Percentiles rank a stretch among this genome's conserved stretches.
Conservation (phyloP, 345 rosid species). For the Turritis glabra region DNA sequence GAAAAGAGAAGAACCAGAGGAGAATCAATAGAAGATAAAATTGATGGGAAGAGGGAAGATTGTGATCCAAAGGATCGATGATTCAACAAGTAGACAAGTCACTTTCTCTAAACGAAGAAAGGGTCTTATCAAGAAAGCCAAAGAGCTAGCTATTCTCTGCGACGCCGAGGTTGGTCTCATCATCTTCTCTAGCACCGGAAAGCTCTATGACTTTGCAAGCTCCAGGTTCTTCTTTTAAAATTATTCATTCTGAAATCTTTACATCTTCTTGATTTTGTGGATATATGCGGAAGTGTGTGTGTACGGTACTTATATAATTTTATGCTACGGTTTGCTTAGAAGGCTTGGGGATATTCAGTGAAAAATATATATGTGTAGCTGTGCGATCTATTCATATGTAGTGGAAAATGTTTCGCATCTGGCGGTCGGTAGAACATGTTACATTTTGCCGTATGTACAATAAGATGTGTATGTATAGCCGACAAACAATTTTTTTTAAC, state of each 20-base stretch:
- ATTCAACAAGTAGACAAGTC: conserved; percentile 47
- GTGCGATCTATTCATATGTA: conserved; percentile 20
- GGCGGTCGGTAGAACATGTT: conserved; percentile 29
- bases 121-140: conserved; percentile 46
- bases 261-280: conserved; percentile 18
- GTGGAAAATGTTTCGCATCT: not conserved
- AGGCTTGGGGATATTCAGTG: not conserved
- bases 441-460: conserved; percentile 25
- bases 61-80: conserved; percentile 50
- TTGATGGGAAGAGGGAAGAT: conserved; percentile 48
- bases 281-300: not conserved
- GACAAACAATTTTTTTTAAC: not conserved
- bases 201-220: conserved; percentile 45
- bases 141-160: conserved; percentile 46
- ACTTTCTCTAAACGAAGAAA: conserved; percentile 51
- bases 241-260: conserved; percentile 11
- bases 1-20: conserved; percentile 25
- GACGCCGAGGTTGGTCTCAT: conserved; percentile 46
- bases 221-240: conserved; percentile 40
- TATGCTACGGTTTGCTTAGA: conserved; percentile 8
- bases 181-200: conserved; percentile 45
- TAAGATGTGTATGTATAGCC: conserved; percentile 27
- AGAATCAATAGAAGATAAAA: conserved; percentile 26
- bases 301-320: conserved; percentile 8
- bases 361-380: conserved; percentile 15